A percentile compares a stretch with the other conserved stretches of the same genome.
These are phyloP conservation scores for Talaromyces ruber DNA, from an alignment of 495 filamentous ascomycete genomes.

Conservation along the genomic window DNA sequence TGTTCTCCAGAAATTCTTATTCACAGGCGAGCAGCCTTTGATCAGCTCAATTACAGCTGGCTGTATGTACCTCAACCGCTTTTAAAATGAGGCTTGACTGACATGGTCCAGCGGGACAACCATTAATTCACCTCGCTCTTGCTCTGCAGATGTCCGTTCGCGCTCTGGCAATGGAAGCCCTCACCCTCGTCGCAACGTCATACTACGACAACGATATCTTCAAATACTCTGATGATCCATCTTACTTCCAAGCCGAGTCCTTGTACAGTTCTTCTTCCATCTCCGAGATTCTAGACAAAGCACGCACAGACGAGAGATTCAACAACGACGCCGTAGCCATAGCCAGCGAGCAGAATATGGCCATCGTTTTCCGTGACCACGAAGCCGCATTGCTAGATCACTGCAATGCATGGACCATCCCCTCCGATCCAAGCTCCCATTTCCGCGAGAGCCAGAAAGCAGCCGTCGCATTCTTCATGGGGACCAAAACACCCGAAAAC, in stretches of 20 bases:
- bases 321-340: constrained; percentile 47
- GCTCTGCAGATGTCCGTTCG: constrained; percentile 74
- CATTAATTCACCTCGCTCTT: constrained; percentile 82
- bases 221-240: constrained; percentile 67
- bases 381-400: constrained; percentile 69
- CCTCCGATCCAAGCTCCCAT: constrained; percentile 49
- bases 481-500: constrained; percentile 34
- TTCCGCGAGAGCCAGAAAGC: constrained; percentile 73
- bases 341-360: constrained; percentile 55
- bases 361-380: constrained; percentile 54
- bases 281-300: constrained; percentile 56
- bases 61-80: constrained; percentile 42
- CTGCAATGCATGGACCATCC: constrained; percentile 77
- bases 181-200: constrained; percentile 59
- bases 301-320: constrained; percentile 41
- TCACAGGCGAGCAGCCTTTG: constrained; percentile 65
- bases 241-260: constrained; percentile 47
- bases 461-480: constrained; percentile 63
- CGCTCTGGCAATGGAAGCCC: constrained; percentile 77
- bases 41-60: constrained; percentile 69
- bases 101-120: constrained; percentile 60
- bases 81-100: not conserved
- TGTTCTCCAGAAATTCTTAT: constrained; percentile 67
- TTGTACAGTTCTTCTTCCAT: constrained; percentile 45
- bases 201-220: constrained; percentile 64